Conservation (phyloP, 108 stramenopile species). For the Conticribra guillardii region DNA sequence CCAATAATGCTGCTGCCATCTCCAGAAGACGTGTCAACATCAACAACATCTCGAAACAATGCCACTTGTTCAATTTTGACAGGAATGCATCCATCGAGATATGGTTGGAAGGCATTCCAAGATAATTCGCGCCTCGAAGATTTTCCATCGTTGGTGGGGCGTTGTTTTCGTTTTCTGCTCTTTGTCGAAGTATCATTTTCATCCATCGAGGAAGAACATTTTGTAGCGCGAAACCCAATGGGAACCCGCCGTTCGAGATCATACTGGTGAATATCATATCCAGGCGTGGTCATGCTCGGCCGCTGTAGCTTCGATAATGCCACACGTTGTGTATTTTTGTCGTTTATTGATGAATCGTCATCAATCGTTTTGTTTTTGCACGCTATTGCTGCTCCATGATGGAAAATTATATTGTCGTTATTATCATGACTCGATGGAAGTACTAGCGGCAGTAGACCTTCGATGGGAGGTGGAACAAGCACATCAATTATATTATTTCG, state of each 20-base stretch:
- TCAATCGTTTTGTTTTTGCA: neutral
- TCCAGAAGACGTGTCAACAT: neutral
- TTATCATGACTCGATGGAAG: neutral
- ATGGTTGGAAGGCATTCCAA: conserved; percentile 37
- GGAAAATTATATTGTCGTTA: neutral
- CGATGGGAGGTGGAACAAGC: neutral
- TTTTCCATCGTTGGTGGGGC: neutral
- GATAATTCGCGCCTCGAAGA: neutral
- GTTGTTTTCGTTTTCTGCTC: neutral
- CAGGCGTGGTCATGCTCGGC: conserved; percentile 6
- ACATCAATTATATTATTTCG: neutral
- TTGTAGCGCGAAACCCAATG: neutral
- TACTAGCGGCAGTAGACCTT: neutral
- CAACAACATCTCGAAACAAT: conserved; percentile 18
- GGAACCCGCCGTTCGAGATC: conserved; percentile 26
- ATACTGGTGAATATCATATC: conserved; percentile 21
- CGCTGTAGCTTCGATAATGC: neutral
- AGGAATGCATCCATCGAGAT: conserved; percentile 34
- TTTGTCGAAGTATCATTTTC: too few relatives aligned
- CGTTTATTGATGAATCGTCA: neutral
- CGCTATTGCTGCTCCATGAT: neutral
- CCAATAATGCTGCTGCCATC: too few relatives aligned
- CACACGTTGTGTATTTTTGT: neutral
- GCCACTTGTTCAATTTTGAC: conserved; percentile 28
- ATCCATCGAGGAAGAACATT: too few relatives aligned